Evolutionary conservation across 768 basidiomycete genomes (phyloP).

Genomic region (Cystoderma amianthinum): DNA sequence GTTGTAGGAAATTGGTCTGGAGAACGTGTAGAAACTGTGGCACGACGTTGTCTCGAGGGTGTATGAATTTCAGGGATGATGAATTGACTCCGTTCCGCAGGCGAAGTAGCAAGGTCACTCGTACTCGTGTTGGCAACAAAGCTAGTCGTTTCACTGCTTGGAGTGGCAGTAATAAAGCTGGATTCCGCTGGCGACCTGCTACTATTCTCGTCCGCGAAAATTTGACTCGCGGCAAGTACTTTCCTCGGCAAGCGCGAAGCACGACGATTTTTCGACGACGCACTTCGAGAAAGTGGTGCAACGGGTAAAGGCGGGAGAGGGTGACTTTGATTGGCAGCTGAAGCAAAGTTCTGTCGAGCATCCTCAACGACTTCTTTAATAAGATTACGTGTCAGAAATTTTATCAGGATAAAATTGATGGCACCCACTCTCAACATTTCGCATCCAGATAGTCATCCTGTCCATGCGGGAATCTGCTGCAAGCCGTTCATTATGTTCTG

Average conservation of each 20-base stretch:
- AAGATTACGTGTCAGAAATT: conserved; percentile 7
- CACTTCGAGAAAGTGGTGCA: conserved; percentile 45
- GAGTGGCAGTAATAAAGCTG: conserved; percentile 25
- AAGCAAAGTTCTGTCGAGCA: conserved; percentile 67
- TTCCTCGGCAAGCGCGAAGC: conserved; percentile 56
- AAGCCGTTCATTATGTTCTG: conserved; percentile 42
- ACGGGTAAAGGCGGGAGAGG: conserved; percentile 60
- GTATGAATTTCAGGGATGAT: conserved; percentile 29
- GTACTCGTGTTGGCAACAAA: conserved; percentile 13
- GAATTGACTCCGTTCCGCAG: conserved; percentile 18
- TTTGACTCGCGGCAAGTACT: conserved; percentile 60
- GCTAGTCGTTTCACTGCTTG: conserved; percentile 18
- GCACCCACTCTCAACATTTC: conserved; percentile 73
- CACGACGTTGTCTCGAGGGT: conserved; percentile 43
- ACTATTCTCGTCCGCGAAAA: conserved; percentile 48
- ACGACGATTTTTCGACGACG: conserved; percentile 33
- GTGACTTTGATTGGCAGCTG: conserved; percentile 34
- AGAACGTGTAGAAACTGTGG: conserved; percentile 63
- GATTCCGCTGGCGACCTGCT: conserved; percentile 22
- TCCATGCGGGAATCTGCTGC: conserved; percentile 52
- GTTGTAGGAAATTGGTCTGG: conserved; percentile 40
- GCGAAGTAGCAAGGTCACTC: conserved; percentile 4
- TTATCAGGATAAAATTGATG: conserved; percentile 1
- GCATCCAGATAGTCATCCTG: conserved; percentile 77
- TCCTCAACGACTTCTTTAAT: conserved; percentile 76